Evolutionary conservation across 495 filamentous ascomycete genomes (phyloP).

Genomic region (Neurospora sp.): DNA sequence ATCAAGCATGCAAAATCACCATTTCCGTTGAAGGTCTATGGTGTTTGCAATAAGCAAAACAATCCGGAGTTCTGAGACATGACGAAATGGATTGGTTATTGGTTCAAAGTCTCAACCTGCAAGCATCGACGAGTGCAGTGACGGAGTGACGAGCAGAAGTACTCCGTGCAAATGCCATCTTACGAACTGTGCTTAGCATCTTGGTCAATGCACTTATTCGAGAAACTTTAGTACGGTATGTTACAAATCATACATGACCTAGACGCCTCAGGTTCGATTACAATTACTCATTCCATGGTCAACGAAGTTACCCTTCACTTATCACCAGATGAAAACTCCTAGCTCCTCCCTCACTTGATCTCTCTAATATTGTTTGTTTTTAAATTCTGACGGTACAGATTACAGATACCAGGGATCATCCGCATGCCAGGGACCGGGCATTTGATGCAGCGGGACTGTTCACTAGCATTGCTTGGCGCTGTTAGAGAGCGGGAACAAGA

Average conservation of each 20-base stretch:
- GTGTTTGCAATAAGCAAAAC: background rate
- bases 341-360: too few relatives aligned
- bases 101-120: background rate
- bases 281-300: background rate
- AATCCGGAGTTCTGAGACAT: background rate
- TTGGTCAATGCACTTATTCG: background rate
- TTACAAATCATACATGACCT: background rate
- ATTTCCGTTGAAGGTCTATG: background rate
- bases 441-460: background rate
- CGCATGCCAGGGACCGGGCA: background rate
- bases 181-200: background rate
- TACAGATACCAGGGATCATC: background rate
- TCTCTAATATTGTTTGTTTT: too few relatives aligned
- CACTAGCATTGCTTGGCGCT: background rate
- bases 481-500: background rate
- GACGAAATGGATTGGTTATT: background rate
- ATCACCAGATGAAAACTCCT: too few relatives aligned
- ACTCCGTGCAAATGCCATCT: background rate
- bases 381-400: background rate
- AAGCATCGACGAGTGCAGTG: background rate
- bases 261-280: background rate
- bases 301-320: too few relatives aligned
- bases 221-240: background rate
- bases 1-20: background rate
- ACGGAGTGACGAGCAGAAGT: background rate